Evolutionary conservation across 2,329 filamentous ascomycete species (phyloP), one percentile per base, ranked within the genome.

Genomic region (Pestalotiopsis sp.): DNA sequence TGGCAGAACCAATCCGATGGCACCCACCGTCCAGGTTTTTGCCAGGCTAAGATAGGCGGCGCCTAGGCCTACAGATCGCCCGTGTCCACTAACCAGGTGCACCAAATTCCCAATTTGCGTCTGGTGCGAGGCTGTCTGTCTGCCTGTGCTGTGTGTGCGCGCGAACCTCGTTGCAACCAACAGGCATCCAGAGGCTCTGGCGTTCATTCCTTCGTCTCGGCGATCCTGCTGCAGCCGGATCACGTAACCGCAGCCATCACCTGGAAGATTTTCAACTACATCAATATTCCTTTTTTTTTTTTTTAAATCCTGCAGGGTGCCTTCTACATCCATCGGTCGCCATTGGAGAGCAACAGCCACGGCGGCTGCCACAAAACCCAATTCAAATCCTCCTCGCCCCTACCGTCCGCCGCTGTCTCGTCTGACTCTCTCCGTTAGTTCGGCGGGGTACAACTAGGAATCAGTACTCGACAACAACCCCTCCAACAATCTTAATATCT

Each of bases 401-500:
- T 52, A 17, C 45, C 20, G 45, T 52, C 45, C 20, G 45, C 20
- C 45, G 45, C 45, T 36, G 27, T 52, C 31, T 67, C 25, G 41
- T 17, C 31, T 23, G 36, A n/a, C 14, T 45, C 61, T 14, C 17
- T 52, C 20, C 17, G 45, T 17, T 52, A 52, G 45, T 52, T 59
- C 27, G 52, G 65, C 65, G 65, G 65, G 65, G 65, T 67, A 66
- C 20, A 38, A 49, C 49, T 38, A 27, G 17, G 17, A n/a, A 23
- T 12, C 62, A 17, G 38, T 23, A n/a, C 36, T n/a, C 14, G 5
- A 31, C 38, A 17, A 49, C 25, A 27, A 25, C 65, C 49, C 62
- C 62, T 68, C 65, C 65, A 66, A 31, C 57, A n/a, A 57, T 36
- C 20, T 38, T 14, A 41, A 7, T 31, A 38, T 66, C 31, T 45